Conservation (phyloP, 2,329 filamentous ascomycete genomes). For the Aspergillaceae sp. region DNA sequence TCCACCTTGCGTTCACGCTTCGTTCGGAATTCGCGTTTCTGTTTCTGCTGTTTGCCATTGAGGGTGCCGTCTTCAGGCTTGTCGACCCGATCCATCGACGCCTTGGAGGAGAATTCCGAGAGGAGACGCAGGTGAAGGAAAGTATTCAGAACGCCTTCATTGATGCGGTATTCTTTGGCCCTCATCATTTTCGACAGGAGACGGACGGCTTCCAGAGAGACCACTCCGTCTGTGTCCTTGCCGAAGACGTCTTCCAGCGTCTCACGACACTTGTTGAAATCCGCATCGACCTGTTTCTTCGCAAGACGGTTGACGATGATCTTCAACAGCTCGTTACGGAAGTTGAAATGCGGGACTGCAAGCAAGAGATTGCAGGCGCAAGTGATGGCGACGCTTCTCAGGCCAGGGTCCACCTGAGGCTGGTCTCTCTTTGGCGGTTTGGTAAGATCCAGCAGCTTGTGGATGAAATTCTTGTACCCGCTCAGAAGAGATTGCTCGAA, state of each 20-base stretch:
- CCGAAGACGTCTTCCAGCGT: slow-evolving; percentile 74
- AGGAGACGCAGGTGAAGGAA: slow-evolving; percentile 85
- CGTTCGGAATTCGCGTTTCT: slow-evolving; percentile 76
- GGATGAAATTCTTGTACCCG: slow-evolving; percentile 78
- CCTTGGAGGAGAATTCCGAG: slow-evolving; percentile 78
- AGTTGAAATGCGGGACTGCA: slow-evolving; percentile 93
- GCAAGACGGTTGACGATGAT: slow-evolving; percentile 81
- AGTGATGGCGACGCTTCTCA: slow-evolving; percentile 69
- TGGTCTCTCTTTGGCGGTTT: slow-evolving; percentile 43
- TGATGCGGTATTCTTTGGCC: slow-evolving; percentile 67
- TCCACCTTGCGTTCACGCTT: slow-evolving; percentile 76
- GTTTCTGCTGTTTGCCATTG: slow-evolving; percentile 54
- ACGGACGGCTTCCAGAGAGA: slow-evolving; percentile 76
- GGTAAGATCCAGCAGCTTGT: slow-evolving; percentile 61
- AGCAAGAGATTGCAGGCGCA: slow-evolving; percentile 76
- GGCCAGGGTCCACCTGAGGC: slow-evolving; percentile 24
- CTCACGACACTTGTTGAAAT: slow-evolving; percentile 68
- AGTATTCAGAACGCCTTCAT: slow-evolving; percentile 80
- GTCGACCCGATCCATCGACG: slow-evolving; percentile 68
- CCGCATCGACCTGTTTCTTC: slow-evolving; percentile 58
- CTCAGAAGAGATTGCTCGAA: slow-evolving; percentile 84
- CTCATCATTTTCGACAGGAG: slow-evolving; percentile 94
- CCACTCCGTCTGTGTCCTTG: slow-evolving; percentile 81
- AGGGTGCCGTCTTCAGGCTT: slow-evolving; percentile 39
- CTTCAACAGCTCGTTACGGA: slow-evolving; percentile 75